Conservation (phyloP, 495 filamentous ascomycete genomes). For the Aspergillus carlsbadensis region DNA sequence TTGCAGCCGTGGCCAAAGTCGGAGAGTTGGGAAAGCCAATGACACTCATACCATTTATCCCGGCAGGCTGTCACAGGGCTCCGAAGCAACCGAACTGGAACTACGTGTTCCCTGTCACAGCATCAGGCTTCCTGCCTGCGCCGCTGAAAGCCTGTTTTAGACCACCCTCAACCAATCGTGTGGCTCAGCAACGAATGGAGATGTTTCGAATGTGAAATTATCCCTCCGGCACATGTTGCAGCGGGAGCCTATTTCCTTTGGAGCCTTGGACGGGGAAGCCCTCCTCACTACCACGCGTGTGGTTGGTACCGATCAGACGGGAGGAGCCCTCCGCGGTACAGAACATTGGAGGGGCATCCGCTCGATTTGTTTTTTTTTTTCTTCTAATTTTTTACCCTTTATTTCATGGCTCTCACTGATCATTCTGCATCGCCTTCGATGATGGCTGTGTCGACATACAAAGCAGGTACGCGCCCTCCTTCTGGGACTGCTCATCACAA, state of each 20-base stretch:
- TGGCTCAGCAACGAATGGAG: neutral
- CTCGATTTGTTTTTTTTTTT: neutral
- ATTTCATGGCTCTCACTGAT: neutral
- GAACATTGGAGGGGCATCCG: neutral
- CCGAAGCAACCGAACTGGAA: neutral
- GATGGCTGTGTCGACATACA: neutral
- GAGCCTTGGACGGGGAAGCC: neutral
- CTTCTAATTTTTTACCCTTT: too few relatives aligned
- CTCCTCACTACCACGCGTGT: neutral
- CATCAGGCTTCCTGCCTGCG: constrained; percentile 6
- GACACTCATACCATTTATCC: neutral
- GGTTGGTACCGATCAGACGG: neutral
- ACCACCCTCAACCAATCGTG: constrained; percentile 7
- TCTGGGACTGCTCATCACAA: neutral
- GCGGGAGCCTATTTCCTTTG: neutral
- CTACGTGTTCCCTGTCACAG: constrained; percentile 13
- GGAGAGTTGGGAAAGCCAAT: constrained; percentile 14
- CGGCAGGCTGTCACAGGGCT: constrained; percentile 16
- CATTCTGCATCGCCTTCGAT: neutral
- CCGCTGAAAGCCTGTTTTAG: neutral
- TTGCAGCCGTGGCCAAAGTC: constrained; percentile 9
- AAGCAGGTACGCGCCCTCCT: neutral
- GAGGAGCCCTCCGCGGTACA: neutral
- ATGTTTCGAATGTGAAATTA: constrained; percentile 2
- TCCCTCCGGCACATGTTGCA: neutral